phyloP scores from a whole-genome alignment of 2,329 filamentous ascomycete species.

The Colletotrichum tofieldiae region DNA sequence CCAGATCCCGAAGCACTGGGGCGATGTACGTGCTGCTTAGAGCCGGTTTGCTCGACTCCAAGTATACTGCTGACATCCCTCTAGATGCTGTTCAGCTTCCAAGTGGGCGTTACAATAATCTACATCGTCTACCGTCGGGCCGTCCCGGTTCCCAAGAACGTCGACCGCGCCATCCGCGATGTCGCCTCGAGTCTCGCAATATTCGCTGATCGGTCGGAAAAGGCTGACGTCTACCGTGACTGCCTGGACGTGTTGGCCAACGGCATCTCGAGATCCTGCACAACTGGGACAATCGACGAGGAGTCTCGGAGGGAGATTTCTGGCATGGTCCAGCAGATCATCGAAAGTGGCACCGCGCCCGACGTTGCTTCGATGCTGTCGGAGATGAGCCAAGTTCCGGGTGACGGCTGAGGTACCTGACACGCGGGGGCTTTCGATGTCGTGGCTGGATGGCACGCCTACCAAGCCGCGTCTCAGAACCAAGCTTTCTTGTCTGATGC shows the following conservation, averaged over 20 bases:
- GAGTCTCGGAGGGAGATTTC: constrained; percentile 3
- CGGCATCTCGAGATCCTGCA: constrained; percentile 7
- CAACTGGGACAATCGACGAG: constrained; percentile 1
- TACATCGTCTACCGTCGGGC: constrained; percentile 10
- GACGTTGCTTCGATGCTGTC: constrained; percentile 4
- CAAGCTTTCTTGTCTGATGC: too few relatives aligned
- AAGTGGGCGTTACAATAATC: constrained; percentile 2
- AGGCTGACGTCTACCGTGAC: constrained; percentile 3
- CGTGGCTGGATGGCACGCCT: too few relatives aligned
- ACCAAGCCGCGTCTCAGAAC: too few relatives aligned
- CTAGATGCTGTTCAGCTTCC: constrained; percentile 8
- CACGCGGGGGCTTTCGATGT: too few relatives aligned
- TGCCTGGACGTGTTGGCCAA: constrained; percentile 9
- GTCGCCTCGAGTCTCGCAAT: constrained; percentile 8
- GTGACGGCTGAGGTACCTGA: too few relatives aligned
- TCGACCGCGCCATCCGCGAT: constrained; percentile 8
- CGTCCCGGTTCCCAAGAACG: constrained; percentile 7
- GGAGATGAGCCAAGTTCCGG: neutral
- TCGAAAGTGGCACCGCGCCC: neutral
- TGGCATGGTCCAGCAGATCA: constrained; percentile 9
- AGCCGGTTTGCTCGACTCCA: neutral
- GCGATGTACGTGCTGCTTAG: constrained; percentile 10
- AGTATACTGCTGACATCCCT: neutral
- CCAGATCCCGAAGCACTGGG: constrained; percentile 24
- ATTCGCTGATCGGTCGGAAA: constrained; percentile 16